phyloP scores from a whole-genome alignment of 768 basidiomycete species.

The Leccinum variicolor region DNA sequence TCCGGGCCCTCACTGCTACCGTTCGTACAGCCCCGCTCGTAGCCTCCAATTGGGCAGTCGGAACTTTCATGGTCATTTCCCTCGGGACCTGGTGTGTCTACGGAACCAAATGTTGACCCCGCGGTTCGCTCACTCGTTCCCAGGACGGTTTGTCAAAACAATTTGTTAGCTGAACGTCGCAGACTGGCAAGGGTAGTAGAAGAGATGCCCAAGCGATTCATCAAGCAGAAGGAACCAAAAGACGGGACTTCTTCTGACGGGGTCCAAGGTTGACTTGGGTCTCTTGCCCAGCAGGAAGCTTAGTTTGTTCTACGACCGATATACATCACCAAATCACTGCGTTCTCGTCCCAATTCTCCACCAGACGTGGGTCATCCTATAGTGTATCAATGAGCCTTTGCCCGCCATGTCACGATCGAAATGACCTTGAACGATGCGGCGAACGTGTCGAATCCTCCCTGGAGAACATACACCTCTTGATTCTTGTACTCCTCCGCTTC shows the following conservation, averaged over 20 bases:
- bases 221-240: constrained; percentile 40
- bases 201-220: constrained; percentile 52
- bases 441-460: constrained; percentile 71
- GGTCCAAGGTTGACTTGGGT: background rate
- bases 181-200: constrained; percentile 58
- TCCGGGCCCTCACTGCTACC: constrained; percentile 5
- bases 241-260: constrained; percentile 19
- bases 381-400: constrained; percentile 4
- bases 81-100: constrained; percentile 61
- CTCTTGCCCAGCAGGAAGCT: background rate
- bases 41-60: constrained; percentile 78
- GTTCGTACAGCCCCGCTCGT: constrained; percentile 45
- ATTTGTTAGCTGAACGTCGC: constrained; percentile 50
- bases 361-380: constrained; percentile 62
- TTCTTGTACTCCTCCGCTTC: constrained; percentile 39
- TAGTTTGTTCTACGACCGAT: constrained; percentile 1
- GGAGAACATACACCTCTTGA: constrained; percentile 63
- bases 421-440: constrained; percentile 64
- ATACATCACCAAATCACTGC: constrained; percentile 50
- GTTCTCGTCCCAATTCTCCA: constrained; percentile 70
- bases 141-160: constrained; percentile 66
- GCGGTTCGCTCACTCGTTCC: constrained; percentile 9
- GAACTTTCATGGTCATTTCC: constrained; percentile 66
- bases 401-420: background rate
- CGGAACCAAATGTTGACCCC: background rate